Evolutionary conservation across 2,329 filamentous ascomycete species (phyloP).

Genomic region (Phyllosticta paracitricarpa): DNA sequence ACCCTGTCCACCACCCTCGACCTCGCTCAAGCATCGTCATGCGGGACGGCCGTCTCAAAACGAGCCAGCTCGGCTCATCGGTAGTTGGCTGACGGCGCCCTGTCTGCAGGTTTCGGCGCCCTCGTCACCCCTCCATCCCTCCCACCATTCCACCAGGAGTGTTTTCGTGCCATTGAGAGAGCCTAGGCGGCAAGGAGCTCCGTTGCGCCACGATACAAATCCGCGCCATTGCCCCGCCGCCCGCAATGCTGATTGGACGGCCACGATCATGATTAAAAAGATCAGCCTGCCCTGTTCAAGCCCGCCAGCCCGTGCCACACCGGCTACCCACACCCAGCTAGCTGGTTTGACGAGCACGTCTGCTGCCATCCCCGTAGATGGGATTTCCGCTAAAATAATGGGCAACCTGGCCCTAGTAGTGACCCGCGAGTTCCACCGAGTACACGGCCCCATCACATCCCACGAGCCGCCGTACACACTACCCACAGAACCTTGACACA

Average conservation of each 20-base stretch:
- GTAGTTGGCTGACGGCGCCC: conserved; percentile 7
- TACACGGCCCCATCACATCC: conserved; percentile 10
- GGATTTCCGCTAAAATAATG: conserved; percentile 8
- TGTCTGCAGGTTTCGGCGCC: conserved; percentile 2
- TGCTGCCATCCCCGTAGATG: conserved; percentile 12
- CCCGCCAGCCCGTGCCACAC: conserved; percentile 24
- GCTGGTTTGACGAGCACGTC: conserved; percentile 10
- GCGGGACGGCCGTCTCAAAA: not conserved
- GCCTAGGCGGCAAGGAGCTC: conserved; percentile 25
- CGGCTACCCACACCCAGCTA: conserved; percentile 10
- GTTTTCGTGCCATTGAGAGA: conserved; percentile 8
- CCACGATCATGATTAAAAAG: conserved; percentile 19
- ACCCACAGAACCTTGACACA: conserved; percentile 11
- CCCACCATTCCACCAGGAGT: conserved; percentile 8
- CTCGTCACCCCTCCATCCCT: conserved; percentile 8
- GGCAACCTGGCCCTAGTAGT: conserved; percentile 9
- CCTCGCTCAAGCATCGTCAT: conserved; percentile 2
- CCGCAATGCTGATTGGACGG: conserved; percentile 16
- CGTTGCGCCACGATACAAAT: conserved; percentile 34
- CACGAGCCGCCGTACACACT: conserved; percentile 11
- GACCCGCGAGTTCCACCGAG: conserved; percentile 10
- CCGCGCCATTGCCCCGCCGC: conserved; percentile 17
- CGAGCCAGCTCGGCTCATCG: not conserved
- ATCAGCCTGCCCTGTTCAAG: conserved; percentile 26
- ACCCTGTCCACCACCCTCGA: not conserved